phyloP scores from a whole-genome alignment of 441 rosid genomes.

The Erodium trifolium region DNA sequence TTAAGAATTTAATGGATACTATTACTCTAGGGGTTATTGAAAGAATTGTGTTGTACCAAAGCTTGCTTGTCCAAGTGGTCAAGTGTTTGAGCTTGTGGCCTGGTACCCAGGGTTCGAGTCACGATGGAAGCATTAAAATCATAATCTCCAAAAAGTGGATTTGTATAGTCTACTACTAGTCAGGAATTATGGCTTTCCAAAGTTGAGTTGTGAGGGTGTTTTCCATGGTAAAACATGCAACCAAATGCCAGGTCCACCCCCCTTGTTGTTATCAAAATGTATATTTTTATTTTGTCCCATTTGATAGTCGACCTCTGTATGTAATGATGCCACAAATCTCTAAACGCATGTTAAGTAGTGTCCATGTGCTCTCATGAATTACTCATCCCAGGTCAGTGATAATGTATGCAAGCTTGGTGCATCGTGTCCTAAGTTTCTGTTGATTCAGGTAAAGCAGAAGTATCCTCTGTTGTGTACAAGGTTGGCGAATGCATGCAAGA shows the following conservation, averaged over 20 bases:
- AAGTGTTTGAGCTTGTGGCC: background rate
- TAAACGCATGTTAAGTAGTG: background rate
- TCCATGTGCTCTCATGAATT: background rate
- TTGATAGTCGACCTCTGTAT: background rate
- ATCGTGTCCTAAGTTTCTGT: conserved; percentile 21
- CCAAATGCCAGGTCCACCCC: background rate
- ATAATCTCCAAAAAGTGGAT: background rate
- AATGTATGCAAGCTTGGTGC: background rate
- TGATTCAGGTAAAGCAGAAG: conserved; percentile 79
- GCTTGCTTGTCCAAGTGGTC: background rate
- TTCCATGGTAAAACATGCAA: background rate
- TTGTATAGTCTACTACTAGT: conserved; percentile 2
- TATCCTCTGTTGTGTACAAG: conserved; percentile 75
- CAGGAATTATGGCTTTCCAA: background rate
- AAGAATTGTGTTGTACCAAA: background rate
- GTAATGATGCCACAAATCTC: conserved; percentile 1
- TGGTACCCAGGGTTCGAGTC: background rate
- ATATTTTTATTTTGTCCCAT: background rate
- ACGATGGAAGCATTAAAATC: background rate
- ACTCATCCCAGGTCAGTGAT: background rate
- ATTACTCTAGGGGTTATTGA: background rate
- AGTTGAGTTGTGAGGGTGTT: background rate
- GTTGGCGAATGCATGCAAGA: conserved; percentile 99
- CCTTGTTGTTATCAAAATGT: background rate
- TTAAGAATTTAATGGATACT: background rate